Base-by-base conservation (phyloP, 306 rosid genomes). In the Hippophae gyantsensis region DNA sequence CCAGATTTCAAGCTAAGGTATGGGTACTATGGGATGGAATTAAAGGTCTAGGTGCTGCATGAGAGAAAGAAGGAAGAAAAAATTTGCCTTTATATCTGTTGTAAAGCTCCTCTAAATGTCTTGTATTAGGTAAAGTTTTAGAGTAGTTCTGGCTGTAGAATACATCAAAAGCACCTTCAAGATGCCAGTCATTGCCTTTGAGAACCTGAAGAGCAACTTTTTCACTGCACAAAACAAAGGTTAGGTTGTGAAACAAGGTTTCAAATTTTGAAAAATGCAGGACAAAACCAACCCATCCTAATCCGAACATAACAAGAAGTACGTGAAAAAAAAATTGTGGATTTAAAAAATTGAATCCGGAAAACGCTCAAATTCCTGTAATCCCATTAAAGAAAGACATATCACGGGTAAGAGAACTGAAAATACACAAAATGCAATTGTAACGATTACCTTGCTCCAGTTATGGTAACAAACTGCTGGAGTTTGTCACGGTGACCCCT, bases 81-180 rank as follows among this genome's bases (percentile, higher is more conserved):
- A 64, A 52, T 79, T 83, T 82, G 86, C 97, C 99, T 93, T 86
- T 93, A 75, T 93, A 93, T 86, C 94, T 84, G 69, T 78, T 93
- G 72, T 84, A 88, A 61, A 93, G 87, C 85, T 93, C 90, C 90
- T 88, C 95, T 84, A 93, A 75, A 69, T 93, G 89, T 82, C 95
- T 84, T 47, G 85, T 79, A 52, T 32, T 32, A 32, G 3, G 38
- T 32, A 77, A 70, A 23, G 93, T 23, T 73, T 79, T 86, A 59
- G 78, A 65, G 76, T 86, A 97, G 57, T 96, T 95, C 58, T 88
- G 99, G 77, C 85, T 93, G 76, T 93, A 93, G 79, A 93, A 93
- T 62, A 73, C 78, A 77, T 93, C 99, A 78, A 93, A 86, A 46
- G 99, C 97, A 73, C 95, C 94, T 84, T 93, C 97, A 75, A 93